phyloP scores from a whole-genome alignment of 306 rosid genomes.

The Castanea crenata region DNA sequence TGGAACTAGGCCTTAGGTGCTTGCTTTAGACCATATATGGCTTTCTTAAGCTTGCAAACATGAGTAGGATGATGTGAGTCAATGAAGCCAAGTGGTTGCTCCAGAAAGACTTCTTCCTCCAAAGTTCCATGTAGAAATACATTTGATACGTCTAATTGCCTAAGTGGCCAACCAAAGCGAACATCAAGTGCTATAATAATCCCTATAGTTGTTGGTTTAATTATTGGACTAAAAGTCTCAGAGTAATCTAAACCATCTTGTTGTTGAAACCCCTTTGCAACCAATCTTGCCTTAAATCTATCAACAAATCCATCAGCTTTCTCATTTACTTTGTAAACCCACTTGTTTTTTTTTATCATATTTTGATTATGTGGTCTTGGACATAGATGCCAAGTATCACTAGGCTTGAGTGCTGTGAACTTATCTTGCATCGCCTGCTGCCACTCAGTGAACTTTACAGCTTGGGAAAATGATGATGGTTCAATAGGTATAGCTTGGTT shows the following conservation, averaged over 20 bases:
- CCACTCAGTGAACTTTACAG: neutral
- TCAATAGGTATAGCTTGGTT: too few species aligned
- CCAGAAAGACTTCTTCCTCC: neutral
- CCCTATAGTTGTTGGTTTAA: too few species aligned
- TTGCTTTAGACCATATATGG: neutral
- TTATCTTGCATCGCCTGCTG: neutral
- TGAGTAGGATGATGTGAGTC: too few species aligned
- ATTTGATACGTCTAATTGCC: neutral
- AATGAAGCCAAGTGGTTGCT: neutral
- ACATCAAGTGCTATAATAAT: neutral
- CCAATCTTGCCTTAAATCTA: neutral
- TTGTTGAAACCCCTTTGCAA: neutral
- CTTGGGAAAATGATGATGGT: neutral
- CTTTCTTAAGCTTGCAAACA: neutral
- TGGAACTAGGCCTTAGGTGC: neutral
- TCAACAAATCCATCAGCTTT: neutral
- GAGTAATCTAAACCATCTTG: neutral
- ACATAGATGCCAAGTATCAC: neutral
- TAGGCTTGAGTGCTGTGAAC: neutral
- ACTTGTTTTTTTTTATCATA: too few species aligned
- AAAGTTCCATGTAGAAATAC: neutral
- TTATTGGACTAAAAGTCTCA: too few species aligned
- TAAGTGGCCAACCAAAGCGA: neutral
- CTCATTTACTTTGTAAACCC: neutral
- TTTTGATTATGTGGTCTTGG: neutral